phyloP scores from a whole-genome alignment of 257 asterid genomes.

The Plantago ovata region DNA sequence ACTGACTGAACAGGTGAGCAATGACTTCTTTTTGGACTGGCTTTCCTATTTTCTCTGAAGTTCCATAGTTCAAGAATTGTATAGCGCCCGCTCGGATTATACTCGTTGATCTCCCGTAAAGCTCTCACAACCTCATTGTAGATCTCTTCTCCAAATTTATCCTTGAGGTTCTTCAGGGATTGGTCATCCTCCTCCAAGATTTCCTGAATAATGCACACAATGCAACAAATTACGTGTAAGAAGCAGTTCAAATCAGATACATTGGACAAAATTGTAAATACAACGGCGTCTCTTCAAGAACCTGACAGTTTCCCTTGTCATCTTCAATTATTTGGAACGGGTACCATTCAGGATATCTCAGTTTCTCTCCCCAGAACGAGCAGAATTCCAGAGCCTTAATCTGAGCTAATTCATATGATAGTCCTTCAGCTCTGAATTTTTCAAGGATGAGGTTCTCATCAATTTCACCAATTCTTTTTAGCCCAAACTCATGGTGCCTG shows the following conservation, averaged over 20 bases:
- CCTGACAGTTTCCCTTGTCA: constrained; percentile 38
- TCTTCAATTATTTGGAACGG: constrained; percentile 46
- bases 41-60: constrained; percentile 45
- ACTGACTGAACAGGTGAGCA: constrained; percentile 25
- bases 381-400: constrained; percentile 47
- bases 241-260: not conserved
- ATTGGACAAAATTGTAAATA: not conserved
- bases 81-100: constrained; percentile 44
- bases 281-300: constrained; percentile 10
- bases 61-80: constrained; percentile 50
- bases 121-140: constrained; percentile 34
- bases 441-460: constrained; percentile 45
- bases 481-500: constrained; percentile 46
- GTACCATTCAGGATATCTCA: constrained; percentile 59
- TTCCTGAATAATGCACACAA: constrained; percentile 18
- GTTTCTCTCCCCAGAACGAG: constrained; percentile 62
- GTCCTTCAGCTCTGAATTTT: constrained; percentile 15
- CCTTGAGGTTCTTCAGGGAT: constrained; percentile 27
- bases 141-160: constrained; percentile 40
- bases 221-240: not conserved
- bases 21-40: constrained; percentile 51
- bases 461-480: constrained; percentile 75
- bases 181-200: constrained; percentile 41
- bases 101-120: constrained; percentile 37
- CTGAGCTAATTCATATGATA: constrained; percentile 44